Evolutionary conservation across 106 monocot genomes (phyloP).

Genomic region (Dioscorea alata): DNA sequence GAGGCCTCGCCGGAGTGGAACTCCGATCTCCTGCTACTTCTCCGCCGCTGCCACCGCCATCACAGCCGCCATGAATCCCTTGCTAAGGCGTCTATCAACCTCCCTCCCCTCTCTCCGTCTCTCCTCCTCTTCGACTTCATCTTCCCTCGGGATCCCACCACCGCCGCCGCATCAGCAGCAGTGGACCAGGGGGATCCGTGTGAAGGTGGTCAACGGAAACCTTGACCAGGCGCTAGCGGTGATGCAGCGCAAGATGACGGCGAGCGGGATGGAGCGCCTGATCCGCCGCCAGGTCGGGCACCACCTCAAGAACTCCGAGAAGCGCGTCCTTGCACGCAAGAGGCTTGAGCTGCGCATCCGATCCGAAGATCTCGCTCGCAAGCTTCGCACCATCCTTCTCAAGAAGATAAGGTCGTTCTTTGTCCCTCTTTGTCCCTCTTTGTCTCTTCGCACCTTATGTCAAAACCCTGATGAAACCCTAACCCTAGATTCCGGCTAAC

Average conservation of each 20-base stretch:
- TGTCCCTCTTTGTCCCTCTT: background rate
- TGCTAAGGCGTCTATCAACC: slow-evolving; percentile 2
- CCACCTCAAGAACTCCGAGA: slow-evolving; percentile 88
- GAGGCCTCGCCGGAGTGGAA: too few relatives aligned
- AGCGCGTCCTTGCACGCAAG: slow-evolving; percentile 81
- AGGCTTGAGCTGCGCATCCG: slow-evolving; percentile 58
- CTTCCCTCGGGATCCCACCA: background rate
- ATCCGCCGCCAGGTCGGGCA: slow-evolving; percentile 41
- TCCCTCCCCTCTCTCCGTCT: slow-evolving; percentile 2
- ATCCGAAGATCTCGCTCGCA: slow-evolving; percentile 69
- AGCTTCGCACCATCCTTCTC: slow-evolving; percentile 59
- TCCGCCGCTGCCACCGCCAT: too few relatives aligned
- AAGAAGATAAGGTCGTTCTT: slow-evolving; percentile 58
- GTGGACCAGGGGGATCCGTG: slow-evolving; percentile 52
- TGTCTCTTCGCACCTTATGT: background rate
- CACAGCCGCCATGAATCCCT: slow-evolving; percentile 2
- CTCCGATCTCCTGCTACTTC: too few relatives aligned
- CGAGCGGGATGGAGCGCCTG: slow-evolving; percentile 78
- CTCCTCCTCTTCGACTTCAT: background rate
- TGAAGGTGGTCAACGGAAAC: slow-evolving; percentile 60
- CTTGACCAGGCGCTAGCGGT: slow-evolving; percentile 65
- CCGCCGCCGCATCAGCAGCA: slow-evolving; percentile 6
- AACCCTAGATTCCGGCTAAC: background rate
- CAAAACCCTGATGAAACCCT: background rate
- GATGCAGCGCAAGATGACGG: slow-evolving; percentile 59